Percentiles rank a stretch among this genome's conserved stretches.
Evolutionary conservation across 2,329 filamentous ascomycete species (phyloP).

Genomic region (Knufia petricola): DNA sequence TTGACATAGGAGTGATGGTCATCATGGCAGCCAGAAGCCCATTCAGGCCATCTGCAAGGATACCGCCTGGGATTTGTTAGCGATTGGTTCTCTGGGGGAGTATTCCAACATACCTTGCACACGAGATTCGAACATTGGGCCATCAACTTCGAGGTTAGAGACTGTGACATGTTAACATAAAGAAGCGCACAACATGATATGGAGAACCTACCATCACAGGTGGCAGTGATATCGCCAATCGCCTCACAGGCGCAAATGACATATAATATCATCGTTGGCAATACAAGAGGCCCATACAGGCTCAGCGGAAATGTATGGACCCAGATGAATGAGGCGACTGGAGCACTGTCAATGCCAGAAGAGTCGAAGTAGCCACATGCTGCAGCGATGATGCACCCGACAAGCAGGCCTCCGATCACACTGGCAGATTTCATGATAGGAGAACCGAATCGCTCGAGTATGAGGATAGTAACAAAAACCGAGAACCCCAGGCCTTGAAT

Average conservation of each 20-base stretch:
- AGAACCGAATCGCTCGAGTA: slow-evolving; percentile 59
- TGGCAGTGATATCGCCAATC: slow-evolving; percentile 59
- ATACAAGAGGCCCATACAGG: slow-evolving; percentile 55
- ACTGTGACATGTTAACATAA: no score
- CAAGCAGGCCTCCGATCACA: slow-evolving; percentile 54
- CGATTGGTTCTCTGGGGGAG: no score
- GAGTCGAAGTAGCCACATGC: slow-evolving; percentile 57
- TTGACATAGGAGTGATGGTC: slow-evolving; percentile 60
- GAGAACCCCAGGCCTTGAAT: slow-evolving; percentile 57
- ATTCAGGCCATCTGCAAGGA: slow-evolving; percentile 58
- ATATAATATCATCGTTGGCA: slow-evolving; percentile 49
- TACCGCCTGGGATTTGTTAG: slow-evolving; percentile 60
- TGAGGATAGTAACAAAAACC: slow-evolving; percentile 58
- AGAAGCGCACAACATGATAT: no score
- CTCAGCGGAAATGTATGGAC: slow-evolving; percentile 57
- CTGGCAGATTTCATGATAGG: slow-evolving; percentile 62
- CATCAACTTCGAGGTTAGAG: slow-evolving; percentile 54
- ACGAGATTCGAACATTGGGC: slow-evolving; percentile 54
- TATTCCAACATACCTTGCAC: no score
- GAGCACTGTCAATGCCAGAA: slow-evolving; percentile 49
- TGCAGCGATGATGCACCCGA: slow-evolving; percentile 58
- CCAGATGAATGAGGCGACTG: slow-evolving; percentile 60
- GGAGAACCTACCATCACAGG: no score
- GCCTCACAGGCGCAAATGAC: slow-evolving; percentile 60
- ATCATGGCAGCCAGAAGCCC: slow-evolving; percentile 53